Base-by-base conservation (phyloP, 2,329 filamentous ascomycete genomes). In the Cryoendolithus antarcticus region DNA sequence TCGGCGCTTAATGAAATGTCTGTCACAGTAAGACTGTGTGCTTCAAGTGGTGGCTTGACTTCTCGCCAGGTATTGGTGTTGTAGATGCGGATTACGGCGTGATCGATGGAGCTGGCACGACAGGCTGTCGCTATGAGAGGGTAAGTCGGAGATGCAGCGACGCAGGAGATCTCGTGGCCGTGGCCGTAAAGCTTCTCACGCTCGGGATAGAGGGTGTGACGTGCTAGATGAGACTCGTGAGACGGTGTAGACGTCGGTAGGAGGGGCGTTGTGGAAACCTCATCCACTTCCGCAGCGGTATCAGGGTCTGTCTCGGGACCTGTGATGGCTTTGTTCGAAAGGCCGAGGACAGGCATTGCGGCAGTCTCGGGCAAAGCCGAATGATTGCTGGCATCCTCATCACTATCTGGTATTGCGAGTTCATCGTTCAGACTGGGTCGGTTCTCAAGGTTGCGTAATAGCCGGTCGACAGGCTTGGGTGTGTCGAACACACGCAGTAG, bases 181-280 rank as follows among this genome's bases (percentile, higher is more conserved):
- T 98, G 91, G 2, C 91, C 91, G 62, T 98, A 98, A 1, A 98
- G 73, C 65, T 98, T 98, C 61, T 98, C 91, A 5, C 77, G 77
- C 58, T 98, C 91, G 3, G 91, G 91, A 86, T 88, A 98, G 27
- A 98, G 75, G 0, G 91, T 93, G 59, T 93, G 80, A 6, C 88
- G 78, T 15, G 86, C 82, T 2, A 98, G 75, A 39, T 85, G 80
- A 59, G 96, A 91, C 61, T 98, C 91, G 29, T 86, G 72, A 0
- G 91, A 89, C 8, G 91, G 88, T 47, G 82, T 77, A 32, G 75
- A 63, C 38, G 81, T 69, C 32, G 80, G 72, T 6, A 86, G 66
- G 3, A 75, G 72, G 30, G 38, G 30, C 1, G 12, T 15, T 29
- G 34, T 65, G 36, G 72, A 69, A 38, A 69, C 70, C 9, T 68